A percentile compares a stretch with the other conserved stretches of the same genome.
phyloP scores from a whole-genome alignment of 2,329 filamentous ascomycete species.

The Trichoderma sp. region DNA sequence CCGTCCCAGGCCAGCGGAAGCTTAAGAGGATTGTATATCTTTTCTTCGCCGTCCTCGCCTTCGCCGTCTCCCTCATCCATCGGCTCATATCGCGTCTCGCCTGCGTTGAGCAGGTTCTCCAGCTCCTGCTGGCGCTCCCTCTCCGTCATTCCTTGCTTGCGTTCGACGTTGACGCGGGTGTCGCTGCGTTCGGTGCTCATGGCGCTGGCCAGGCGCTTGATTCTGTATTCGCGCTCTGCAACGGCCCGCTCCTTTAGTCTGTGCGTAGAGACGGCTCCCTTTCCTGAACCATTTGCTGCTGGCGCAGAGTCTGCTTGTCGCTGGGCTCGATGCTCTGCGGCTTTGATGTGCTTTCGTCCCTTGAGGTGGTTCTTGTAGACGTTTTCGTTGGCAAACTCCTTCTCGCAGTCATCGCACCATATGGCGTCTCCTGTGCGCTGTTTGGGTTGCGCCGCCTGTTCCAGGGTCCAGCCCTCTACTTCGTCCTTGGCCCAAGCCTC shows the following conservation, averaged over 20 bases:
- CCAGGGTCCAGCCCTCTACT: conserved; percentile 74
- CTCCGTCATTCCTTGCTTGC: conserved; percentile 96
- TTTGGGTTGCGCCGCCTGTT: conserved; percentile 44
- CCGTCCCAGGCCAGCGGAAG: conserved; percentile 96
- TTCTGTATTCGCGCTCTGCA: conserved; percentile 82
- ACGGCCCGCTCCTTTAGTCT: conserved; percentile 85
- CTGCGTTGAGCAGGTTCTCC: conserved; percentile 71
- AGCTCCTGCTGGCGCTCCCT: conserved; percentile 92
- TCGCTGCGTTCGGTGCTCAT: conserved; percentile 89
- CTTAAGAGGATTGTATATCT: conserved; percentile 95
- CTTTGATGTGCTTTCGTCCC: conserved; percentile 91
- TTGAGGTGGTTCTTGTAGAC: conserved; percentile 87
- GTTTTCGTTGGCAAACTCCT: conserved; percentile 93
- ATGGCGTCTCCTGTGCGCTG: conserved; percentile 62
- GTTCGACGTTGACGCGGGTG: conserved; percentile 91
- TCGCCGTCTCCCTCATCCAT: conserved; percentile 65
- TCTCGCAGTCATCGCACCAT: conserved; percentile 91
- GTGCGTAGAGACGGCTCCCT: conserved; percentile 44
- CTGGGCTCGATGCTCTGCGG: conserved; percentile 66
- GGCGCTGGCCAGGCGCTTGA: conserved; percentile 75
- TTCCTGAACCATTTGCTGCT: conserved; percentile 35
- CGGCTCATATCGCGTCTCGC: conserved; percentile 39
- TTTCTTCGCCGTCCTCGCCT: conserved; percentile 78
- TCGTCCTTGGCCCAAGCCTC: conserved; percentile 78
- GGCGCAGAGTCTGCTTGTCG: conserved; percentile 46